Evolutionary conservation across 805 yeast genomes (phyloP), one percentile per base, ranked within the genome.

Genomic region (Starmerella riodocensis): DNA sequence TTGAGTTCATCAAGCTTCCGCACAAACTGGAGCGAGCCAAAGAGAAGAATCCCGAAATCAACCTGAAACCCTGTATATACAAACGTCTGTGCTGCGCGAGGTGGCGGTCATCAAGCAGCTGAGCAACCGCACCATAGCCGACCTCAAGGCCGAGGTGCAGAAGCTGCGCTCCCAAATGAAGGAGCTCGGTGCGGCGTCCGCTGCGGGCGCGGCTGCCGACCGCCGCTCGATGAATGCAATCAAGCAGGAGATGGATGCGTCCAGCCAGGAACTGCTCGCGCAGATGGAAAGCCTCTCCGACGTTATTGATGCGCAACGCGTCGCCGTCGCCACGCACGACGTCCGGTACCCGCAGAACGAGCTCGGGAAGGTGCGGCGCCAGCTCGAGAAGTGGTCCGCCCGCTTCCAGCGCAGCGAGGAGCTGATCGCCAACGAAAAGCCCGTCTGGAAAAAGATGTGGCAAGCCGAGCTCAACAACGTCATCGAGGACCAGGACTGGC

Each of bases 261-360:
- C 81, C 13, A 77, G 93, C 6, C 94, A 84, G 55, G 53, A 56
- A 0, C 60, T 91, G 8, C 66, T 91, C 25, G 76, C 88, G 0
- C 72, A 69, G 46, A 88, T 88, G 4, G 98, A 91, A 56, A 95
- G 84, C 49, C 63, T 91, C 16, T 95, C 86, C 54, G 99, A 91
- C 59, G 60, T 81, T 8, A 81, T 91, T 56, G 99, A 91, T 54
- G 82, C 82, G 0, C 63, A 88, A 39, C 67, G 95, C 40, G 76
- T 83, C 50, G 97, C 86, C 60, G 94, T 91, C 12, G 93, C 94
- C 0, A 78, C 76, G 44, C 70, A 96, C 46, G 94, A 95, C 17
- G 85, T 85, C 0, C 70, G 84, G 27, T 85, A 94, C 13, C 63
- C 84, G 0, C 74, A 69, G 37, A 74, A 78, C 47, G 93, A 86